These are phyloP conservation scores for Eimeria praecox DNA, from an alignment of 169 alveolate genomes.

Conservation along the genomic window DNA sequence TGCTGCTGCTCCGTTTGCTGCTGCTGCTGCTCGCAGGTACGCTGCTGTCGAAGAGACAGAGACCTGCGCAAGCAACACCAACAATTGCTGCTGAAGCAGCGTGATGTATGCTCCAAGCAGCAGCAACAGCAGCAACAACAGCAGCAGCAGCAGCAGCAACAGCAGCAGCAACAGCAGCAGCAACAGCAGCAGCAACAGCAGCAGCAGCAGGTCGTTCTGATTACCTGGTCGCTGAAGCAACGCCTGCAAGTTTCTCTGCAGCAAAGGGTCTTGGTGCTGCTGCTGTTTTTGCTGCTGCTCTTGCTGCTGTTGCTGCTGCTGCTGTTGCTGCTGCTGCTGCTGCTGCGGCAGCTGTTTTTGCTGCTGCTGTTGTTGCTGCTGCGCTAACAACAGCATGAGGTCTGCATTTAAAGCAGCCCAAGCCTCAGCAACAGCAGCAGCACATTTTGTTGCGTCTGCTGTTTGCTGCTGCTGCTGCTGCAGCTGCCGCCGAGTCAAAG, in stretches of 20 bases:
- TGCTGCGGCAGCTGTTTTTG: neutral
- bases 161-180: conserved; percentile 3
- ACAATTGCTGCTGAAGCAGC: neutral
- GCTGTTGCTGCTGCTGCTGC: conserved; percentile 22
- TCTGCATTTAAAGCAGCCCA: neutral
- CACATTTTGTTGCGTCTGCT: neutral
- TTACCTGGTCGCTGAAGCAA: conserved; percentile 23
- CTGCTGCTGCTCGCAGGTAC: conserved; percentile 6
- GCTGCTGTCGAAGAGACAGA: conserved; percentile 26
- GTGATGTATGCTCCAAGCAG: neutral
- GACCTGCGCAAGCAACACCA: neutral
- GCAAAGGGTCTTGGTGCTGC: neutral
- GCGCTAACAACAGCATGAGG: neutral
- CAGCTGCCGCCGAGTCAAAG: neutral
- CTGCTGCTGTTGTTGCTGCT: neutral
- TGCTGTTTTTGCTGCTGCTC: conserved; percentile 8
- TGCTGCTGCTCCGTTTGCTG: conserved; percentile 9
- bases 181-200: conserved; percentile 18
- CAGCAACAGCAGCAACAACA: neutral
- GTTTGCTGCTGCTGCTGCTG: conserved; percentile 20
- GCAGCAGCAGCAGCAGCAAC: conserved; percentile 12
- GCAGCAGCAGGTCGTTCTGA: neutral
- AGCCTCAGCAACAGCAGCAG: conserved; percentile 3
- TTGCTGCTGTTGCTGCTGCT: neutral
- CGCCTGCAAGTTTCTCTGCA: conserved; percentile 1